Evolutionary conservation across 2,329 filamentous ascomycete genomes (phyloP), one percentile per base, ranked within the genome.

Genomic region (Exophiala sp.): DNA sequence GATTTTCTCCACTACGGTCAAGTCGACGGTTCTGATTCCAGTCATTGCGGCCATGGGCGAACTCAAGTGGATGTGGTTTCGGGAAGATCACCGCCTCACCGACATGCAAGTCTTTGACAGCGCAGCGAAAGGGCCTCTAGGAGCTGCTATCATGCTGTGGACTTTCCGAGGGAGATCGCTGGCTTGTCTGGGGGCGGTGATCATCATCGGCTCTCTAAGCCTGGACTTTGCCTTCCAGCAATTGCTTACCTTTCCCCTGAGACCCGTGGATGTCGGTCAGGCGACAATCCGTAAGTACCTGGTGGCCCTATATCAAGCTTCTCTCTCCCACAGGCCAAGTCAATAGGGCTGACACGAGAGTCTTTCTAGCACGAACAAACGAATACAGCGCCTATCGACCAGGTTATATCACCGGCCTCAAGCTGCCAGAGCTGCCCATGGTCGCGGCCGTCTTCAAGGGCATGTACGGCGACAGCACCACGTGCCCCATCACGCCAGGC

Each of bases 221-320:
- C 48, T 65, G 19, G 62, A 64, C 46, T 62, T 64, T 9, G 64
- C 63, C 23, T 48, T 62, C 7, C 63, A 66, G 48, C 60, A 60
- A 46, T 46, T 58, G 6, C 38, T 63, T 11, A 30, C 35, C 11
- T 57, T 45, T 27, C 54, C 45, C 14, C 32, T 48, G 11, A 27
- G 32, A 40, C 52, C 52, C n/a, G 27, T 54, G 5, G 16, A 16
- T 19, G 30, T 41, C 19, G 48, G 27, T 14, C n/a, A 21, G 8
- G 43, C 43, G n/a, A 43, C 37, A 13, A 10, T 60, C 55, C 6
- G 24, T 27, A 27, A 8, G 57, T 61, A n/a, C n/a, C n/a, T n/a
- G n/a, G n/a, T n/a, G n/a, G n/a, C n/a, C n/a, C n/a, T n/a, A n/a
- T n/a, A n/a, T n/a, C n/a, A n/a, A n/a, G n/a, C n/a, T n/a, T n/a